Conservation (phyloP, 257 asterid genomes). For the Agastache rugosa region DNA sequence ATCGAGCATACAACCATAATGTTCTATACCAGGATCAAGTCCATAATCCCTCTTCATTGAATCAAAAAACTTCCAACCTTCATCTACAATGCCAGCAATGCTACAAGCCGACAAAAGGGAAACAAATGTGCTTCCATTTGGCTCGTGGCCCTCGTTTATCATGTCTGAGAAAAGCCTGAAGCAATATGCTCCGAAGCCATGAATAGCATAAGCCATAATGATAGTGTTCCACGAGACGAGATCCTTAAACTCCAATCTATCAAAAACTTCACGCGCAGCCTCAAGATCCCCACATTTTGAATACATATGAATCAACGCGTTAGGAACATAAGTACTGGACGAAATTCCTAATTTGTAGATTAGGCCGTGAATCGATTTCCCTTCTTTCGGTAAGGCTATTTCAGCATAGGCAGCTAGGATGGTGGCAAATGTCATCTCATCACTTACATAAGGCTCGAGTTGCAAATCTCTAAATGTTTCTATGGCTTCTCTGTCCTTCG, state of each 20-base stretch:
- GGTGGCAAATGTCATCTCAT: conserved; percentile 54
- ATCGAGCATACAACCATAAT: conserved; percentile 68
- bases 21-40: conserved; percentile 65
- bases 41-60: conserved; percentile 55
- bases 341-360: conserved; percentile 48
- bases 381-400: conserved; percentile 62
- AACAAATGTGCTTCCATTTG: conserved; percentile 64
- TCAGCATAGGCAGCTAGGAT: conserved; percentile 60
- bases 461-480: conserved; percentile 43
- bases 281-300: conserved; percentile 70
- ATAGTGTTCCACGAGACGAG: conserved; percentile 70
- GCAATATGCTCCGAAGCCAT: conserved; percentile 58
- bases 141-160: conserved; percentile 50
- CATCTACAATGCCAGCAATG: conserved; percentile 53
- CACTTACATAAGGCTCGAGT: conserved; percentile 43
- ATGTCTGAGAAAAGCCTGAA: conserved; percentile 48
- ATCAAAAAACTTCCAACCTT: conserved; percentile 58
- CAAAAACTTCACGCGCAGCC: conserved; percentile 47
- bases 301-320: conserved; percentile 63
- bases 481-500: conserved; percentile 47
- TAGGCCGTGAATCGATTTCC: conserved; percentile 56
- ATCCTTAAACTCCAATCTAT: conserved; percentile 50
- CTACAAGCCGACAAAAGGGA: conserved; percentile 66
- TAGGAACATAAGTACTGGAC: conserved; percentile 41
- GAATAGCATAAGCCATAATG: conserved; percentile 67